phyloP scores from a whole-genome alignment of 2,329 filamentous ascomycete species.

The Tolypocladium tropicale region DNA sequence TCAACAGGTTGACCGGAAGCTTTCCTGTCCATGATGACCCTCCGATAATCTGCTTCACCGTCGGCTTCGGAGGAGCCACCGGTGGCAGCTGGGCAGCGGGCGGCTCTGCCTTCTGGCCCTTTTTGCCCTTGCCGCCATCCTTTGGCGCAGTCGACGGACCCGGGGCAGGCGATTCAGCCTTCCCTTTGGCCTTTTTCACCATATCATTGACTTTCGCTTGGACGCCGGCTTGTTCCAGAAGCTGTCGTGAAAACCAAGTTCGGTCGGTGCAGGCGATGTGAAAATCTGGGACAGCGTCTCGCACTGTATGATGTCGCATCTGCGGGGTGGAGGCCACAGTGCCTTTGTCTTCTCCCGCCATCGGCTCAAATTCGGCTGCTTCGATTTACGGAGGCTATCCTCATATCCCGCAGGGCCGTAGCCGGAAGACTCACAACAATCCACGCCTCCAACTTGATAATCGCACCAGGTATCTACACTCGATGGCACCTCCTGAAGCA shows the following conservation, averaged over 20 bases:
- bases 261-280: not conserved
- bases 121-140: constrained; percentile 36
- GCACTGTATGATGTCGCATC: not conserved
- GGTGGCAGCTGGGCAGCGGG: constrained; percentile 20
- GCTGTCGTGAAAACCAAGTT: not conserved
- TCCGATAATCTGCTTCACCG: constrained; percentile 74
- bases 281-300: not conserved
- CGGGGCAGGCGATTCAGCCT: constrained; percentile 28
- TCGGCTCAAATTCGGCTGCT: constrained; percentile 1
- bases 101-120: constrained; percentile 21
- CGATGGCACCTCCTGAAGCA: not conserved
- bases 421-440: not conserved
- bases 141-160: constrained; percentile 35
- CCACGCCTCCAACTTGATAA: not conserved
- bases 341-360: not conserved
- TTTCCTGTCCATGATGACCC: constrained; percentile 97
- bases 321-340: not conserved
- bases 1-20: constrained; percentile 83
- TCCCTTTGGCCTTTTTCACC: constrained; percentile 45
- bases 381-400: not conserved
- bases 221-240: not conserved
- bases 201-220: constrained; percentile 16
- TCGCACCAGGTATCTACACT: not conserved
- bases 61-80: constrained; percentile 44
- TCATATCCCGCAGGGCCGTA: not conserved